Percentiles rank a stretch among this genome's conserved stretches.
phyloP scores from a whole-genome alignment of 1,284 basidiomycete genomes.

The Singerocomus inundabilis region DNA sequence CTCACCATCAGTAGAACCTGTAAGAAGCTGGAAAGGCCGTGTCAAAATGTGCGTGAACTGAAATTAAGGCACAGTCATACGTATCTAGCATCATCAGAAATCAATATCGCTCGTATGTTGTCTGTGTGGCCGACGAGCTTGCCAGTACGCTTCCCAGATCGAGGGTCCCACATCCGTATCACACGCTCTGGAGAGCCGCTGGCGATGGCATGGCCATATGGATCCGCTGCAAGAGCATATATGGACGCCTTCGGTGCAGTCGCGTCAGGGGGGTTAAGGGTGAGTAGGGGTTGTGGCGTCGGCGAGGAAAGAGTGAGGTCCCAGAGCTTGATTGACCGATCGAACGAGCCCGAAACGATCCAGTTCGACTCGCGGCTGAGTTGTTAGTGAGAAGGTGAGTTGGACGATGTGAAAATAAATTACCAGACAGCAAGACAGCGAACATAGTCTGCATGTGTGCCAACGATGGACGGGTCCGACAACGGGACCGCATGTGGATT shows the following conservation, averaged over 20 bases:
- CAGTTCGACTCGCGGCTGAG: conserved; percentile 73
- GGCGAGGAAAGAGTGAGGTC: conserved; percentile 60
- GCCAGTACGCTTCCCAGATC: conserved; percentile 71
- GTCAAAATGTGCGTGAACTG: conserved; percentile 18
- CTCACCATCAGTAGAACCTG: conserved; percentile 85
- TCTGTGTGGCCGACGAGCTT: conserved; percentile 94
- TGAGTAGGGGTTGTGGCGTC: conserved; percentile 48
- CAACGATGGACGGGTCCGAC: conserved; percentile 68
- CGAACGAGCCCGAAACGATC: conserved; percentile 94
- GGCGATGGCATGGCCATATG: conserved; percentile 78
- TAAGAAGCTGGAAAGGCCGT: conserved; percentile 60
- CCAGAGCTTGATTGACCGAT: conserved; percentile 93
- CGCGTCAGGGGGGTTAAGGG: conserved; percentile 59
- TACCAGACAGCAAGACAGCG: conserved; percentile 81
- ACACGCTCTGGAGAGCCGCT: conserved; percentile 91
- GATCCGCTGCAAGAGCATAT: conserved; percentile 78
- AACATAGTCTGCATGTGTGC: conserved; percentile 92
- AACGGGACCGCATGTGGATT: conserved; percentile 68
- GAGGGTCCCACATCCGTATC: conserved; percentile 90
- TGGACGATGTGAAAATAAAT: conserved; percentile 5
- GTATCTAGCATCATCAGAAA: conserved; percentile 88
- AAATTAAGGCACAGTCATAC: conserved; percentile 46
- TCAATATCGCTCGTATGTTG: conserved; percentile 86
- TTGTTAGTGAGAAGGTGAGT: conserved; percentile 18
- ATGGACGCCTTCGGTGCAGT: conserved; percentile 72